Percentiles rank a stretch among this genome's conserved stretches.
These are phyloP conservation scores for Vitis labrusca DNA, from an alignment of 164 flowering plant genomes.

Conservation along the genomic window DNA sequence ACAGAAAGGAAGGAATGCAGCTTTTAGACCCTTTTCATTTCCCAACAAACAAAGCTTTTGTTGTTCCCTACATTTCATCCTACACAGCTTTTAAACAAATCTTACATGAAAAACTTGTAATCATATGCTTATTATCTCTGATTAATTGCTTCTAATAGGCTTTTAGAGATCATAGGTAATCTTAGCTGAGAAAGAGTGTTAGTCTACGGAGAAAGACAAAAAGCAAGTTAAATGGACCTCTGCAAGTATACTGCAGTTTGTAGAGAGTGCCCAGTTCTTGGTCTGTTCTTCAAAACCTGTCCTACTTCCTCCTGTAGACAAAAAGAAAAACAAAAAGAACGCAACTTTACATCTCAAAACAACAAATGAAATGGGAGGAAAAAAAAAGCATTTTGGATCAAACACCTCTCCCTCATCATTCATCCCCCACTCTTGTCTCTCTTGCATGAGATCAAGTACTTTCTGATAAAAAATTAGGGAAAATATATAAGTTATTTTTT, in stretches of 20 bases:
- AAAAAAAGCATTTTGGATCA: slow-evolving; percentile 4
- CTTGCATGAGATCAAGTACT: background rate
- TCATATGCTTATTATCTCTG: slow-evolving; percentile 12
- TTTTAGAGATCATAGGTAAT: background rate
- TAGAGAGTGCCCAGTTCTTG: slow-evolving; percentile 55
- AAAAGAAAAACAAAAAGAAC: slow-evolving; percentile 34
- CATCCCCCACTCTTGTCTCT: background rate
- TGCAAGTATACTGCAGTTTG: slow-evolving; percentile 49
- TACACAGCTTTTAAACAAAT: background rate
- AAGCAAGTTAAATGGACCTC: slow-evolving; percentile 33
- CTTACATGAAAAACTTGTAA: slow-evolving; percentile 1
- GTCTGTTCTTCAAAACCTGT: slow-evolving; percentile 54
- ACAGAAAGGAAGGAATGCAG: slow-evolving; percentile 79
- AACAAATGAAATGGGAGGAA: slow-evolving; percentile 22
- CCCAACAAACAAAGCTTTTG: slow-evolving; percentile 57
- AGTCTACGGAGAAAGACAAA: background rate
- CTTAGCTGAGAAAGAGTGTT: background rate
- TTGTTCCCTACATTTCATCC: slow-evolving; percentile 6
- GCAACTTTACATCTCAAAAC: slow-evolving; percentile 29
- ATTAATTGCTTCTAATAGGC: slow-evolving; percentile 4
- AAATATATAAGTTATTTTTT: background rate
- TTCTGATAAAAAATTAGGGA: background rate
- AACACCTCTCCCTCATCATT: slow-evolving; percentile 4
- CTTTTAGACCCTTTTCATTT: slow-evolving; percentile 69
- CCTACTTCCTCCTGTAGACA: slow-evolving; percentile 47